phyloP scores from a whole-genome alignment of 495 filamentous ascomycete genomes.

The Neurospora sp. region DNA sequence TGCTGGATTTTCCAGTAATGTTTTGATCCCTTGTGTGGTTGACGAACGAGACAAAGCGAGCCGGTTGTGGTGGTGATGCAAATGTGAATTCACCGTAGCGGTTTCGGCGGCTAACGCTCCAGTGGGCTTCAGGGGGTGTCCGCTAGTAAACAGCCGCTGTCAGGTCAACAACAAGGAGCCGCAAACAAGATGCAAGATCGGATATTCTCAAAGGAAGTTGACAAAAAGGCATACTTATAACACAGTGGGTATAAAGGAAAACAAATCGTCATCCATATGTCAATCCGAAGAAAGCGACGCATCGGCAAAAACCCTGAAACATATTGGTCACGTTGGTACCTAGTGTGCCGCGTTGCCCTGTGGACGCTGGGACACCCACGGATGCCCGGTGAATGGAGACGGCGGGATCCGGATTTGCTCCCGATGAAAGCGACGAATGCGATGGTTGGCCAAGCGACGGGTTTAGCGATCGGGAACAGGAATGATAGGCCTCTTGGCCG shows the following conservation, averaged over 20 bases:
- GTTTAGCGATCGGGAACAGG: background rate
- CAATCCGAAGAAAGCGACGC: background rate
- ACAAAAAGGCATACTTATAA: background rate
- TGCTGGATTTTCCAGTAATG: background rate
- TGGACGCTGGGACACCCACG: background rate
- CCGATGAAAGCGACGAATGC: background rate
- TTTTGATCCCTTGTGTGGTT: background rate
- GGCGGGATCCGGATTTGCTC: background rate
- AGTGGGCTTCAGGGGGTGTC: background rate
- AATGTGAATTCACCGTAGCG: background rate
- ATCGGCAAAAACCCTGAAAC: background rate
- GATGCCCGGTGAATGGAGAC: background rate
- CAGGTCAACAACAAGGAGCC: background rate
- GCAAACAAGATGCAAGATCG: background rate
- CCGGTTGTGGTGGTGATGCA: background rate
- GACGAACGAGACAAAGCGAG: background rate
- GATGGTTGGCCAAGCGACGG: background rate
- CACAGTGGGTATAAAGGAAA: background rate
- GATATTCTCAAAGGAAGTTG: background rate
- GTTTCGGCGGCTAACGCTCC: background rate
- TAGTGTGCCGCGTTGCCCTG: background rate
- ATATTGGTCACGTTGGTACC: background rate
- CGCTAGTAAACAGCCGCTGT: background rate
- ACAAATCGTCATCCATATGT: background rate
- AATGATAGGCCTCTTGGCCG: background rate